Conservation (phyloP, 306 rosid species). For the Parietaria judaica region DNA sequence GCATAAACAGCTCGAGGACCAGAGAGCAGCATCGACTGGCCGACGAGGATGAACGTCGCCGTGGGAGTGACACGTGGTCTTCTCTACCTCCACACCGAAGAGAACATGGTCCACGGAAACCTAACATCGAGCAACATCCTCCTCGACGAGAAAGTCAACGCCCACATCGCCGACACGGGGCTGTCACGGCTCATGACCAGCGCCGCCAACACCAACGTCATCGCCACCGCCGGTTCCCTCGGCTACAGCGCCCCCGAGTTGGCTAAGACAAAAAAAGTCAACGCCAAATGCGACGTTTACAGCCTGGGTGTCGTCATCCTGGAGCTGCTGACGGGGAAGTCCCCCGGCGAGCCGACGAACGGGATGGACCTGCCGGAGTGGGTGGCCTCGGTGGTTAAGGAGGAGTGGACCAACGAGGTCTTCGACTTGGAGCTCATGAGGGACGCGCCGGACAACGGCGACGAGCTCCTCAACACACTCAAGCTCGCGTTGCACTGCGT, state of each 20-base stretch:
- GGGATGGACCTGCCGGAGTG: conserved; percentile 93
- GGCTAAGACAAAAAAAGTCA: conserved; percentile 66
- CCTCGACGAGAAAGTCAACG: conserved; percentile 50
- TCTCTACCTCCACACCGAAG: conserved; percentile 57
- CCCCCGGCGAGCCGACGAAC: conserved; percentile 77
- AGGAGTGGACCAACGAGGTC: conserved; percentile 96
- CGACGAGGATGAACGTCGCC: conserved; percentile 73
- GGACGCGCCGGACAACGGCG: conserved; percentile 60
- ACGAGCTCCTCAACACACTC: conserved; percentile 68
- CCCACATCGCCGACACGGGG: conserved; percentile 65
- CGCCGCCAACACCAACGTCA: conserved; percentile 69
- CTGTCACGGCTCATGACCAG: conserved; percentile 76
- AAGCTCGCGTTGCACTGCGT: conserved; percentile 94
- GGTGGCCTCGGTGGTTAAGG: conserved; percentile 96
- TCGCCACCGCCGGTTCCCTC: conserved; percentile 75
- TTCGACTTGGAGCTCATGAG: conserved; percentile 87
- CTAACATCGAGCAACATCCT: conserved; percentile 71
- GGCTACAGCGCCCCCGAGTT: conserved; percentile 92
- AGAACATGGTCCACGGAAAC: conserved; percentile 75
- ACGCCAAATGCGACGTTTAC: conserved; percentile 73
- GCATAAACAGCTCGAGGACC: conserved; percentile 58
- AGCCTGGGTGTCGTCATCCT: conserved; percentile 89
- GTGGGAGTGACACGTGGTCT: conserved; percentile 65
- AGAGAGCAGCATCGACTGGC: conserved; percentile 61
- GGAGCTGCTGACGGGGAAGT: conserved; percentile 89